Evolutionary conservation across 2,329 filamentous ascomycete species (phyloP), one percentile per base, ranked within the genome.

Genomic region (Curvularia lunata): DNA sequence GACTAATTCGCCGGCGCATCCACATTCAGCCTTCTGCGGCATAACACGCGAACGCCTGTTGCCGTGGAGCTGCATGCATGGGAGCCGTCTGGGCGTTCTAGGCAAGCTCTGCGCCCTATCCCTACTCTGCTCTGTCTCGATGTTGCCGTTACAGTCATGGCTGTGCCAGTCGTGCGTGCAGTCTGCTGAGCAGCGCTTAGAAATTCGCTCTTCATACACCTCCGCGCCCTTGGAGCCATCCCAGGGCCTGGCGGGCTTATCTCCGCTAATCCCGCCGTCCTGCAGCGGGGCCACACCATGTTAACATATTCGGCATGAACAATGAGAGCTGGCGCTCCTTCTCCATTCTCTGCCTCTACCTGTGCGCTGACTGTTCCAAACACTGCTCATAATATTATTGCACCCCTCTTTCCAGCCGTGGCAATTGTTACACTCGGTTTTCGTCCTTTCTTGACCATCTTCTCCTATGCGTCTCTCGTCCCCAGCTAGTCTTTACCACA

Each of bases 221-320:
- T 9, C 34, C 38, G 19, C 28, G n/a, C 23, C 27, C 42, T 25
- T 54, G 23, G 27, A 51, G 42, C 32, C 12, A 37, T 55, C 37
- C 40, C 43, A 25, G 41, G 38, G 9, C 30, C 23, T 16, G 6
- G 13, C 23, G 6, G 34, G 9, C 46, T 53, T 61, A 61, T 48
- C 52, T 53, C 60, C 60, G 57, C 9, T 60, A 62, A 42, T 18
- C 52, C 57, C 60, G 54, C 34, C 27, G 43, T 27, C n/a, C n/a
- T n/a, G n/a, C n/a, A n/a, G n/a, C n/a, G n/a, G n/a, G n/a, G n/a
- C n/a, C n/a, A n/a, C n/a, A n/a, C n/a, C n/a, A n/a, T n/a, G n/a
- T n/a, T n/a, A n/a, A 32, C 9, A 9, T 19, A 8, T 1, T 34
- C 8, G 28, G 19, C 10, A 32, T 16, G 27, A 34, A 32, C 1